Evolutionary conservation across 2,329 filamentous ascomycete species (phyloP), one percentile per base, ranked within the genome.

Genomic region (Periconia sp.): DNA sequence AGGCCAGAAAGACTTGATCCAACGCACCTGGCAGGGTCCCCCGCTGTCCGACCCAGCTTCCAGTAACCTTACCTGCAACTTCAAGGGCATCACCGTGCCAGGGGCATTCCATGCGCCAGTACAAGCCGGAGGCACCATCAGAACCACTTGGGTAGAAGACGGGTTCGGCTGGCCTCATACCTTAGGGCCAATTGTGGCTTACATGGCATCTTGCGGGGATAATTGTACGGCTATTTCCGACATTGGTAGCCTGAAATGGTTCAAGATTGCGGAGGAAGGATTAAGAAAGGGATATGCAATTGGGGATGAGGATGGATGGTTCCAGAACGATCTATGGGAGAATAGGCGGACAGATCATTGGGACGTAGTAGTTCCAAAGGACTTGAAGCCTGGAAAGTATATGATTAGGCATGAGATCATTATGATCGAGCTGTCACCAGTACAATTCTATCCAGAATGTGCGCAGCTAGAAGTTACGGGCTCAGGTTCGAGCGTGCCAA

Each of bases 331-430:
- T 23, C 34, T 45, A 5, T 38, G 36, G 39, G 38, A 41, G 30
- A 45, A 40, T 10, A 32, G 36, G 24, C 11, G 40, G 24, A 36
- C 45, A 8, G 36, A 40, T 5, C 29, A 36, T 19, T 44, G 41
- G 41, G 29, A 39, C 17, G 19, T 48, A 4, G 23, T 15, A 8
- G 19, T 48, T 10, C 46, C 46, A 3, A 31, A 39, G 23, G 22
- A 13, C 9, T 16, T 49, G 25, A 49, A 46, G 40, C 33, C 46
- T 5, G 46, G 46, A n/a, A 23, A 22, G 13, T 49, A 49, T 19
- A 36, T 49, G 42, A 33, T 49, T 18, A 18, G 46, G 34, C 46
- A 49, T 32, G 46, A 49, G 38, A 49, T 49, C 13, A 36, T 49
- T 19, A 49, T 26, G n/a, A 5, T 46, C 4, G 42, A 42, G 28